These are phyloP conservation scores for Lactifluus subvellereus DNA, from an alignment of 768 basidiomycete genomes.

Conservation along the genomic window DNA sequence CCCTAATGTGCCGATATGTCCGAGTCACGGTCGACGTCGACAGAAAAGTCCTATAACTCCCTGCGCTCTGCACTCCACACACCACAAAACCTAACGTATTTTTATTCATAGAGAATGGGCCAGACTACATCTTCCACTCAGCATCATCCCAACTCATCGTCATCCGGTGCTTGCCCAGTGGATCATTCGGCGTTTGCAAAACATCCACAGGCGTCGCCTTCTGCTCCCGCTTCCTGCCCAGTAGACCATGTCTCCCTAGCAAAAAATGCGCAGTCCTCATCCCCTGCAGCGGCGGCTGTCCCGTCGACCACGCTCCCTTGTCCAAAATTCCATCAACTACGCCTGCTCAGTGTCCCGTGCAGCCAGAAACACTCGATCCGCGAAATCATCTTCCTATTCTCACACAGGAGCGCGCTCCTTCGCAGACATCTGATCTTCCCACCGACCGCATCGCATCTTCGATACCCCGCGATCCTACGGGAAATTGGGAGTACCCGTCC, in stretches of 20 bases:
- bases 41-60: too few species aligned
- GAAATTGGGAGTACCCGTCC: slow-evolving; percentile 91
- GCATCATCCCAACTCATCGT: slow-evolving; percentile 1
- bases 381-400: slow-evolving; percentile 88
- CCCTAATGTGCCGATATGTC: too few species aligned
- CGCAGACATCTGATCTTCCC: slow-evolving; percentile 57
- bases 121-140: slow-evolving; percentile 14
- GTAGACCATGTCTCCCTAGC: slow-evolving; percentile 16
- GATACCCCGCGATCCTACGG: slow-evolving; percentile 64
- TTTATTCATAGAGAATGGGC: slow-evolving; percentile 5
- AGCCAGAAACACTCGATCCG: slow-evolving; percentile 55
- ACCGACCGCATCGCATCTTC: slow-evolving; percentile 72
- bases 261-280: slow-evolving; percentile 20
- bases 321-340: slow-evolving; percentile 11
- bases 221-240: slow-evolving; percentile 24
- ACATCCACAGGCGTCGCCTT: slow-evolving; percentile 8
- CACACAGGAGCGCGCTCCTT: slow-evolving; percentile 56
- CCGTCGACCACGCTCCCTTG: slow-evolving; percentile 33
- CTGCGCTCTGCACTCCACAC: not conserved
- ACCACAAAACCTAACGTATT: not conserved
- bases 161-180: slow-evolving; percentile 23
- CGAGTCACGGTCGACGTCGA: too few species aligned
- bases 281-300: slow-evolving; percentile 32
- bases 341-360: slow-evolving; percentile 56
- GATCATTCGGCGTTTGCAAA: slow-evolving; percentile 17